Evolutionary conservation across 2,329 filamentous ascomycete genomes (phyloP).

Genomic region (Sporothrix variecibatus): DNA sequence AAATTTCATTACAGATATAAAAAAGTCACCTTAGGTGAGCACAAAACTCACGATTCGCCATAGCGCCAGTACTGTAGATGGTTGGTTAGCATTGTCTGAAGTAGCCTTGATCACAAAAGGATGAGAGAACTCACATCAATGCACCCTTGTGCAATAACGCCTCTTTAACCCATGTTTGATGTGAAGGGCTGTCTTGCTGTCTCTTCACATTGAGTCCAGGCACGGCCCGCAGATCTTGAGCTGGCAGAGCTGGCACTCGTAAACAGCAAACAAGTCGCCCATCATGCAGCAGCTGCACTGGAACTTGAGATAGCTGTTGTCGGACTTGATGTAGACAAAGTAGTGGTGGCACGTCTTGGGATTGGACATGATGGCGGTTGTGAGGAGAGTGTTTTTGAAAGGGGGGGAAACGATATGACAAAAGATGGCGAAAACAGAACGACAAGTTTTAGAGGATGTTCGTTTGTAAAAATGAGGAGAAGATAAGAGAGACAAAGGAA

Average conservation of each 20-base stretch:
- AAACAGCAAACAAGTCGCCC: constrained; percentile 68
- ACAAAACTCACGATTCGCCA: neutral
- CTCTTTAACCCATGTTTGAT: neutral
- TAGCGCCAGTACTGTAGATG: neutral
- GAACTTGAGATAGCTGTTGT: constrained; percentile 66
- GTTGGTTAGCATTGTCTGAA: neutral
- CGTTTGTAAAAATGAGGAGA: neutral
- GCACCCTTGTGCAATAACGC: neutral
- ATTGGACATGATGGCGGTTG: constrained; percentile 25
- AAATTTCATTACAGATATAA: neutral
- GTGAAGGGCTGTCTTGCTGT: too few relatives aligned
- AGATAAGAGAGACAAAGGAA: neutral
- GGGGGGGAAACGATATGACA: too few relatives aligned
- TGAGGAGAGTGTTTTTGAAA: neutral
- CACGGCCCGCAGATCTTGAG: constrained; percentile 64
- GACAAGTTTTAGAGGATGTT: neutral
- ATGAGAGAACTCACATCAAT: neutral
- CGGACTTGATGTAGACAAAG: constrained; percentile 68
- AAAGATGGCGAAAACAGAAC: neutral
- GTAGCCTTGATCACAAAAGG: neutral
- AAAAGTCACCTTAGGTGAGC: neutral
- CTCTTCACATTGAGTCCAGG: constrained; percentile 41
- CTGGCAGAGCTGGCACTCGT: constrained; percentile 69
- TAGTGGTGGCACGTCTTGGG: constrained; percentile 57
- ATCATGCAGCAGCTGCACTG: constrained; percentile 64